phyloP scores from a whole-genome alignment of 306 rosid species.

The Styphnolobium japonicum region DNA sequence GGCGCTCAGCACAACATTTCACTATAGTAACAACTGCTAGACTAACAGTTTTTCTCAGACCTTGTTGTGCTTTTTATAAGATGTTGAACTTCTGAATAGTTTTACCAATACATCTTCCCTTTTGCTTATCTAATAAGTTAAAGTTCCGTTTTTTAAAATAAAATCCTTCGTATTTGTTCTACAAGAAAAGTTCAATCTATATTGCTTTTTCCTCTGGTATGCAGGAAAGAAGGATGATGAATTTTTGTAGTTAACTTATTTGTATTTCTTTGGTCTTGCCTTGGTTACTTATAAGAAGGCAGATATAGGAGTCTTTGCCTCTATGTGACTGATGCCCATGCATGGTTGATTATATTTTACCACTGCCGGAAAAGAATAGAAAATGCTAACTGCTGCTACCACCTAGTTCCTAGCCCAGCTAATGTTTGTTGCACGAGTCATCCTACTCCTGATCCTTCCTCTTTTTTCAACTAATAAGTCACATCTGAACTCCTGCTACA shows the following conservation, averaged over 20 bases:
- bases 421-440: slow-evolving; percentile 12
- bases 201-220: background rate
- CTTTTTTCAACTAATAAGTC: background rate
- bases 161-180: background rate
- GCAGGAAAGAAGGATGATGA: background rate
- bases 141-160: background rate
- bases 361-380: slow-evolving; percentile 17
- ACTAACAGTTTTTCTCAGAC: background rate
- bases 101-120: background rate
- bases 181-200: background rate
- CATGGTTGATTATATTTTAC: background rate
- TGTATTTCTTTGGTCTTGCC: background rate
- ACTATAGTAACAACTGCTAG: background rate
- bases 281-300: background rate
- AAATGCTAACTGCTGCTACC: background rate
- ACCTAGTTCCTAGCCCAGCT: slow-evolving; percentile 19
- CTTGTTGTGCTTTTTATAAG: background rate
- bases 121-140: background rate
- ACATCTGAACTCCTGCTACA: background rate
- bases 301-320: background rate
- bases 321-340: background rate
- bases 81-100: background rate
- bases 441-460: slow-evolving; percentile 9
- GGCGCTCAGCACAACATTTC: background rate
- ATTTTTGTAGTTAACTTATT: background rate